Conservation (phyloP, 768 basidiomycete genomes). For the Panaeolus cyanescens region DNA sequence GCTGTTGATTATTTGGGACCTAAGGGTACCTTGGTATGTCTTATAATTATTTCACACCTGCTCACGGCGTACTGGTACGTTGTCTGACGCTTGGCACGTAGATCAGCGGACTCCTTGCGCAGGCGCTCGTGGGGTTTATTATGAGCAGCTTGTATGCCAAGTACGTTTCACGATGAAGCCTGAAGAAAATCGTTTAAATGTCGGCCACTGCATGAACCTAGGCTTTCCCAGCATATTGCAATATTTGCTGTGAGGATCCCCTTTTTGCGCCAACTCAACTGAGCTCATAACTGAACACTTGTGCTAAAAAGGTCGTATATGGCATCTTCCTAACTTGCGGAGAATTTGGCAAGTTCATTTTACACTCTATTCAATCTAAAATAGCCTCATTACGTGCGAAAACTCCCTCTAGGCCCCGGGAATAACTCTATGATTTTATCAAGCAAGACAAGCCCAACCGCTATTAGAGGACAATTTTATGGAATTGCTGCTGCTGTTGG, state of each 20-base stretch:
- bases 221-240: constrained; percentile 60
- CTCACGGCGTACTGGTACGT: too few relatives aligned
- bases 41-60: too few relatives aligned
- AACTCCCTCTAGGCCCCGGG: constrained; percentile 61
- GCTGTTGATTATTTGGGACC: constrained; percentile 74
- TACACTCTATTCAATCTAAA: too few relatives aligned
- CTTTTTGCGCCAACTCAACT: too few relatives aligned
- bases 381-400: too few relatives aligned
- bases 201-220: constrained; percentile 20
- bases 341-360: constrained; percentile 73
- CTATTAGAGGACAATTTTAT: constrained; percentile 82
- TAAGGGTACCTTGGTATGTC: constrained; percentile 72
- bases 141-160: constrained; percentile 82
- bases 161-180: constrained; percentile 26
- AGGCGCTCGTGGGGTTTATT: constrained; percentile 80
- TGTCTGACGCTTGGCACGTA: constrained; percentile 22
- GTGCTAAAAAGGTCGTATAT: constrained; percentile 61
- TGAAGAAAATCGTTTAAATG: too few relatives aligned
- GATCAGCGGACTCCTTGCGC: constrained; percentile 67
- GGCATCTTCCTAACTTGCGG: constrained; percentile 90
- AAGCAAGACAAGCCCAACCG: constrained; percentile 82
- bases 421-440: constrained; percentile 86
- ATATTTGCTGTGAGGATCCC: constrained; percentile 75
- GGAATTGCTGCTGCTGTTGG: constrained; percentile 84
- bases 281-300: too few relatives aligned